Conservation (phyloP, 208 protist genomes). For the Wallacemonas sp. region DNA sequence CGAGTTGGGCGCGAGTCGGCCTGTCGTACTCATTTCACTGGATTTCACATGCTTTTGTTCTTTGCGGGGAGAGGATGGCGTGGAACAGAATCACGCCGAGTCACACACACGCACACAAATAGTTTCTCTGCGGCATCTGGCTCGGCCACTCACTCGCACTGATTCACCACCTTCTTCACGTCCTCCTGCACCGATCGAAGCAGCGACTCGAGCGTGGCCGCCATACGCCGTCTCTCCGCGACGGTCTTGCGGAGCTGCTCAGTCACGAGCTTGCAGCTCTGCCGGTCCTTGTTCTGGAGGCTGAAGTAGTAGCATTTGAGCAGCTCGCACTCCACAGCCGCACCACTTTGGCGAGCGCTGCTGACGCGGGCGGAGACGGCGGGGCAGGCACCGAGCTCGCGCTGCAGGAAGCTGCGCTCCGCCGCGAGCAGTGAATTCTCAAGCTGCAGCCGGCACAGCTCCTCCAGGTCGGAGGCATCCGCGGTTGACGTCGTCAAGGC, state of each 20-base stretch:
- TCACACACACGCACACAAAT: too few species aligned
- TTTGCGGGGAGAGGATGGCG: too few species aligned
- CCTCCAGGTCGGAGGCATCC: background rate
- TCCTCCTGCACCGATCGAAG: slow-evolving; percentile 47
- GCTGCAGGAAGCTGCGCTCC: slow-evolving; percentile 50
- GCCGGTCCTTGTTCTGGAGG: slow-evolving; percentile 28
- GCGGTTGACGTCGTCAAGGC: background rate
- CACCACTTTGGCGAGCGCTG: slow-evolving; percentile 44
- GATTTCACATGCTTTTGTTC: too few species aligned
- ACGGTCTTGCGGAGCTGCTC: slow-evolving; percentile 39
- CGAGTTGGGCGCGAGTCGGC: too few species aligned
- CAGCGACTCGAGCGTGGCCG: slow-evolving; percentile 36
- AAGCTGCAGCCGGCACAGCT: slow-evolving; percentile 41
- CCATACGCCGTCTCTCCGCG: slow-evolving; percentile 18
- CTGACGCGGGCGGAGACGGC: slow-evolving; percentile 48
- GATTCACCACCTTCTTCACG: slow-evolving; percentile 35
- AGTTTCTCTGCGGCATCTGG: too few species aligned
- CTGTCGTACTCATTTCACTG: too few species aligned
- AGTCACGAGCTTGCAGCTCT: slow-evolving; percentile 29
- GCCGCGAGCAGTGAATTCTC: slow-evolving; percentile 44
- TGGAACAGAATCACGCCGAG: too few species aligned
- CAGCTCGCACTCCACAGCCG: slow-evolving; percentile 41
- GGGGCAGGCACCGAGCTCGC: slow-evolving; percentile 32
- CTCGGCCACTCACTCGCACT: slow-evolving; percentile 4
- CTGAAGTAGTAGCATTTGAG: slow-evolving; percentile 50